Base-by-base conservation (phyloP, 441 rosid genomes). In the Gossypium lobatum region DNA sequence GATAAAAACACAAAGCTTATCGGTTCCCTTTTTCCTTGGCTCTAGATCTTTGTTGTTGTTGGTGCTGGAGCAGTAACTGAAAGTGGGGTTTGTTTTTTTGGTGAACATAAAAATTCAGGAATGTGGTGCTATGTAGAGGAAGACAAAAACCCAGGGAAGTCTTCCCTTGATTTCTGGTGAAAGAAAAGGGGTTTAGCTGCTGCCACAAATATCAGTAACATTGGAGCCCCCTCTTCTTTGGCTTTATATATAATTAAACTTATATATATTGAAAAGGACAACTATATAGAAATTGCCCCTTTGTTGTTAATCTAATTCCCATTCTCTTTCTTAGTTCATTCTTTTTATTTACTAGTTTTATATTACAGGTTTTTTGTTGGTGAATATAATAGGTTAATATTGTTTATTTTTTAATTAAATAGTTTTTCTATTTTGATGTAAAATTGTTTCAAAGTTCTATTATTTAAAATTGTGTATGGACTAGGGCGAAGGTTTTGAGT, bases 191-290 rank as follows among this genome's bases (percentile, higher is more conserved):
- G 0, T 42, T 34, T 23, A 26, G 4, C 57, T 59, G 74, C 37
- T 68, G 46, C 16, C 37, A 31, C 37, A 31, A 68, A 39, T 26
- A 50, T 50, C 54, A 77, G 70, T 76, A 71, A 63, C 77, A 73
- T 78, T 73, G 85, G 80, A 80, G 76, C 74, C 72, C 72, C 80
- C 71, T 78, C 85, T 80, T 75, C 79, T 82, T 83, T 89, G 91
- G 88, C 85, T 79, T 82, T 85, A 72, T 77, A 79, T 82, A 75
- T 2, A 52, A 39, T 74, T 62, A 73, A 48, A 64, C 83, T 69
- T 77, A 77, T 80, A 50, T 61, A 72, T 62, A 73, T 65, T 52
- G 70, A 23, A 37, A 21, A 71, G 50, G 73, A 72, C 76, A 71
- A 63, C 45, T 73, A 25, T 70, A 26, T 45, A 17, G 62, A 74